Percentiles rank a stretch among this genome's conserved stretches.
phyloP scores from a whole-genome alignment of 2,329 filamentous ascomycete species.

The Mycogone perniciosa region DNA sequence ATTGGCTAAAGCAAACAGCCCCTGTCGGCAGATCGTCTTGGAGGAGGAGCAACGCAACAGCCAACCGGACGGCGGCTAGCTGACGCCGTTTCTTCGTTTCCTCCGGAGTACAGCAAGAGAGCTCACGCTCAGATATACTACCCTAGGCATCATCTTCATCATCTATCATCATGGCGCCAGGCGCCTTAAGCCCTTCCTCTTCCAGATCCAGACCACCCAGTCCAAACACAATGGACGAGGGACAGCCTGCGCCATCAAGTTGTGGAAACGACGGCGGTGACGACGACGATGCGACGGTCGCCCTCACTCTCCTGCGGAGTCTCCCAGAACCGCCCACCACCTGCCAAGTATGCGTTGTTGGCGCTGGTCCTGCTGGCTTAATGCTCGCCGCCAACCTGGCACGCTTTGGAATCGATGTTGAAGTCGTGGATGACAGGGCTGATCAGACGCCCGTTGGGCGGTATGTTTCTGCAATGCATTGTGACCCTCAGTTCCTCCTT shows the following conservation, averaged over 20 bases:
- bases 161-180: slow-evolving; percentile 17
- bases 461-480: slow-evolving; percentile 21
- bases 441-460: slow-evolving; percentile 61
- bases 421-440: slow-evolving; percentile 44
- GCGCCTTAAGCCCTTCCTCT: slow-evolving; percentile 9
- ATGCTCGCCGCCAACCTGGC: slow-evolving; percentile 40
- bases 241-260: slow-evolving; percentile 1
- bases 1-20: no score
- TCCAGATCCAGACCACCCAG: slow-evolving; percentile 9
- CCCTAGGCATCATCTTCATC: not conserved
- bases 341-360: slow-evolving; percentile 42
- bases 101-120: no score
- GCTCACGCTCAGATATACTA: not conserved
- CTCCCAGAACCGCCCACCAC: slow-evolving; percentile 40
- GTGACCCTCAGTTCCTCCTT: not conserved
- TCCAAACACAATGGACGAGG: slow-evolving; percentile 5
- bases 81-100: not conserved
- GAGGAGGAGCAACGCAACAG: no score
- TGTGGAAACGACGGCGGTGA: slow-evolving; percentile 19
- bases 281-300: slow-evolving; percentile 34
- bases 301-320: slow-evolving; percentile 43
- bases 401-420: slow-evolving; percentile 32
- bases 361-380: slow-evolving; percentile 35
- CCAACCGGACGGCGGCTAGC: no score
- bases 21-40: no score